Conservation (phyloP, 306 rosid genomes). For the Castanea mollissima region DNA sequence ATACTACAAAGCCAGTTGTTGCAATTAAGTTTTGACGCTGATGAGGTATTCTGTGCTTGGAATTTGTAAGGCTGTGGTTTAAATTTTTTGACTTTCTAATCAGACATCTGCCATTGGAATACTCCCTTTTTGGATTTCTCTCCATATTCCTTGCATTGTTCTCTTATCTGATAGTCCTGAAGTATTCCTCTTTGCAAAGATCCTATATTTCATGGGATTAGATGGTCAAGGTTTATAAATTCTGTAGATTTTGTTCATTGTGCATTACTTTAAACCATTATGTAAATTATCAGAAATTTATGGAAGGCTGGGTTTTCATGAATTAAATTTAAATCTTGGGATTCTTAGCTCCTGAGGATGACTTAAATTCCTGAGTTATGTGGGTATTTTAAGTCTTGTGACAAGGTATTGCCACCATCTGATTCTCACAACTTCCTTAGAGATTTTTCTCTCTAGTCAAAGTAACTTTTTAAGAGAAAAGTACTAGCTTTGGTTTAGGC, state of each 20-base stretch:
- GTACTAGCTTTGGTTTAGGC: background rate
- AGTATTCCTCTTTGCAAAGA: background rate
- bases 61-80: background rate
- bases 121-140: background rate
- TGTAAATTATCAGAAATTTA: background rate
- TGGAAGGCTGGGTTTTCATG: background rate
- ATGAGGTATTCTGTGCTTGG: conserved; percentile 53
- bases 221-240: background rate
- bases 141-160: background rate
- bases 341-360: background rate
- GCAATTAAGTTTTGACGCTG: conserved; percentile 81
- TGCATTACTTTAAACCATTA: background rate
- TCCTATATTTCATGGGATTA: background rate
- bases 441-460: background rate
- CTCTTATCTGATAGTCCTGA: background rate
- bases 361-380: background rate
- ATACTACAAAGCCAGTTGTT: conserved; percentile 79
- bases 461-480: background rate
- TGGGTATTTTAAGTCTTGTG: background rate
- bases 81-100: background rate
- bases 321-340: background rate
- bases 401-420: background rate
- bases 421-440: conserved; percentile 3
- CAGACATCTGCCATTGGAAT: background rate
- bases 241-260: background rate